Evolutionary conservation across 345 rosid genomes (phyloP).

Genomic region (Crucihimalaya himalaica): DNA sequence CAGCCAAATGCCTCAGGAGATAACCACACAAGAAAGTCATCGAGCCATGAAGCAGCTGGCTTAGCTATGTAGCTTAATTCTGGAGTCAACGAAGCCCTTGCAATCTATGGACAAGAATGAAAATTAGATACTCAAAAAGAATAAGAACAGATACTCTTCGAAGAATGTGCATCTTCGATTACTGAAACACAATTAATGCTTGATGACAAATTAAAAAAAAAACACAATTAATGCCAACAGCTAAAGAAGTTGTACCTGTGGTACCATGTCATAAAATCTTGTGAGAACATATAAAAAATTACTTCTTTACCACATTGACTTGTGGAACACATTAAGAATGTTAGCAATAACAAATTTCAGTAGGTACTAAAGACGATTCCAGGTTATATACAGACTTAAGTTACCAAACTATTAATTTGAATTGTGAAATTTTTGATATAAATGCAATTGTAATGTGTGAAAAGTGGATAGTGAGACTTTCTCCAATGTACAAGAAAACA

Average conservation of each 20-base stretch:
- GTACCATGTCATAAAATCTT: neutral
- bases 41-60: conserved; percentile 99
- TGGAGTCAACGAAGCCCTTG: conserved; percentile 80
- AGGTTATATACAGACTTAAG: neutral
- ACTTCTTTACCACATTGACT: neutral
- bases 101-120: conserved; percentile 50
- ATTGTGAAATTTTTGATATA: neutral
- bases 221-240: conserved; percentile 9
- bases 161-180: neutral
- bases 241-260: neutral
- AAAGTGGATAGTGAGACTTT: neutral
- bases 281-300: neutral
- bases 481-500: neutral
- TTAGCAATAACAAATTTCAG: neutral
- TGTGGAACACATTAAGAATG: neutral
- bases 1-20: conserved; percentile 99
- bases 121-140: conserved; percentile 1
- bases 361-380: neutral
- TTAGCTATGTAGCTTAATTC: conserved; percentile 90
- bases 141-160: conserved; percentile 4
- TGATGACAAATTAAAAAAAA: too few species aligned
- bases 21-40: conserved; percentile 97
- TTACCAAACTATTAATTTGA: neutral
- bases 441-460: neutral
- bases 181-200: neutral